Evolutionary conservation across 116 monocot genomes (phyloP), one percentile per base, ranked within the genome.

Genomic region (Dioscorea cayenensis): DNA sequence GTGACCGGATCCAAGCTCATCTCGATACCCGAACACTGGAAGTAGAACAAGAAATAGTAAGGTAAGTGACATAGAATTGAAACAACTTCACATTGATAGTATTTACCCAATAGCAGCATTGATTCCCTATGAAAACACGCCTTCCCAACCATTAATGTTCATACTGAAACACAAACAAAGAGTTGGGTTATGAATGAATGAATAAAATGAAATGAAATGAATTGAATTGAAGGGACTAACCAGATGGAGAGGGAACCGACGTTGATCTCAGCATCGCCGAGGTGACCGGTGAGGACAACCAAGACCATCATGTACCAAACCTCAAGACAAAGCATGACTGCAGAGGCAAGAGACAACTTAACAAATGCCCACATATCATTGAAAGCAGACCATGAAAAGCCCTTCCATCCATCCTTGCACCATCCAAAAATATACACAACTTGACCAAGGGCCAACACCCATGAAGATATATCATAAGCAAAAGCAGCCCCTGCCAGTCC

Each of bases 121-220:
- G 66, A 95, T 62, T 48, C 95, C 95, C 95, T 22, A 95, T 83
- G 77, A 92, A 95, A 95, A 13, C 85, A 95, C 87, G 61, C 71
- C 86, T 81, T 95, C 92, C 89, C 89, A 95, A 4, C 95, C 95
- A 68, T 84, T 89, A 62, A 95, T 80, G 73, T 92, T 95, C 91
- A 91, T 91, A 74, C 91, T 90, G 65, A 29, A 61, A 22, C 27
- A 14, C 36, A 7, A 14, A 5, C 22, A 49, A 18, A 49, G 6
- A 49, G 14, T 18, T 9, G 1, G 6, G 43, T 10, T 10, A 43
- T 6, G 7, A 43, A 43, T 43, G 12, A 1, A 72, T 36, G 61
- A 62, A 62, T 64, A 1, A 6, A 48, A 38, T 7, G 17, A 64
- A 17, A 18, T 51, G 22, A 14, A 17, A 32, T 6, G 14, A 17